A percentile compares a stretch with the other conserved stretches of the same genome.
Conservation (phyloP, 2,329 filamentous ascomycete genomes). For the Metarhizium humberi region DNA sequence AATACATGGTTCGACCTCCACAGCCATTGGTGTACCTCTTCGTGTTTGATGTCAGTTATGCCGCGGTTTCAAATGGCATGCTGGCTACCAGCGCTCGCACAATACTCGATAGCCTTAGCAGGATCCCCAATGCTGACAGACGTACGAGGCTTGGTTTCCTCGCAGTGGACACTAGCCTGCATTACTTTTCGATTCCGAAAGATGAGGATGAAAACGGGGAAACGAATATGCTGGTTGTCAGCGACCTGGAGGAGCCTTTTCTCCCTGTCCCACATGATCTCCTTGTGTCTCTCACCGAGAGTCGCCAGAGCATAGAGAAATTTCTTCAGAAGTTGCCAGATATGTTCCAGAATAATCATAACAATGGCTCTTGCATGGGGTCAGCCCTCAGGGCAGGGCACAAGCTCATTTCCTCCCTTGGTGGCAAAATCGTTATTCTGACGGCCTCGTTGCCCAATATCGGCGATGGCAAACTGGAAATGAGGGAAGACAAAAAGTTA, state of each 20-base stretch:
- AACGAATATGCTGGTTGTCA: conserved; percentile 86
- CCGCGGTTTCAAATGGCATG: conserved; percentile 80
- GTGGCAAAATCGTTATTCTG: conserved; percentile 89
- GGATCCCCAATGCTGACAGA: conserved; percentile 96
- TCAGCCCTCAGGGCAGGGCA: conserved; percentile 87
- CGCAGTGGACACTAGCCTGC: conserved; percentile 85
- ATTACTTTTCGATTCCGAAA: conserved; percentile 92
- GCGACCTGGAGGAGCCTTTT: conserved; percentile 93
- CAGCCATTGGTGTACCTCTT: conserved; percentile 94
- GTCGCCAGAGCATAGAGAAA: conserved; percentile 79
- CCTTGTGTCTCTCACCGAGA: conserved; percentile 80
- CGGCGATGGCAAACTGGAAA: conserved; percentile 80
- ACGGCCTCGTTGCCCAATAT: conserved; percentile 85
- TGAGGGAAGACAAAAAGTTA: conserved; percentile 93
- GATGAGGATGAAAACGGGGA: conserved; percentile 79
- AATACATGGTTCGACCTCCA: conserved; percentile 98
- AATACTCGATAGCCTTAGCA: conserved; percentile 87
- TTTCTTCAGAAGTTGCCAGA: conserved; percentile 85
- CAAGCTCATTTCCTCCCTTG: conserved; percentile 88
- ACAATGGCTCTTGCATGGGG: conserved; percentile 85
- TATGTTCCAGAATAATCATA: conserved; percentile 96
- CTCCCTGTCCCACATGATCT: conserved; percentile 88
- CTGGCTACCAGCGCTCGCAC: conserved; percentile 87
- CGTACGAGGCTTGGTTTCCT: conserved; percentile 90
- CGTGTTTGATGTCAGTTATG: conserved; percentile 88